Base-by-base conservation (phyloP, 2,329 filamentous ascomycete genomes). In the Chalara sp. region DNA sequence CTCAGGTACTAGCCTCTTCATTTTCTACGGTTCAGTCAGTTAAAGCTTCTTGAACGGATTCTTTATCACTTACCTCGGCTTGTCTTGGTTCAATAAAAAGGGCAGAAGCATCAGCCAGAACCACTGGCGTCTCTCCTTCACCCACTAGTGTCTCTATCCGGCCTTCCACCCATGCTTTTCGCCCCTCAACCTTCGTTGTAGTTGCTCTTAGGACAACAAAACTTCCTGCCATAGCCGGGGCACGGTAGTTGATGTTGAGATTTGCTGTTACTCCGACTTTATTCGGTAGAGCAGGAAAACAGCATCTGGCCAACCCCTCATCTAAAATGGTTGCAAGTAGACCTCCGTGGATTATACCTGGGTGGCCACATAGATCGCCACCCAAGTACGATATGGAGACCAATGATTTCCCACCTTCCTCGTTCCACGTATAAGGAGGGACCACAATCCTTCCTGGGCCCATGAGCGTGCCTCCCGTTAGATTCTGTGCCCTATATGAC, bases 141-240 rank as follows among this genome's bases (percentile, higher is more conserved):
- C 72, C 73, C 30, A 80, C 79, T 54, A 97, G 70, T 50, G 88
- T 84, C 76, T 96, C 90, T 61, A 97, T 84, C 59, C 81, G 80
- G 1, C 89, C 93, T 70, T 87, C 85, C 1, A 96, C 89, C 89
- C 89, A 96, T 10, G 90, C 92, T 73, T 97, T 97, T 55, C 93
- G 78, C 1, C 93, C 92, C 65, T 97, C 90, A 1, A 92, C 87
- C 72, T 86, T 91, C 7, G 80, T 84, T 21, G 91, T 96, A 65
- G 82, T 80, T 4, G 89, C 91, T 55, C 80, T 78, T 52, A 99
- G 71, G 42, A 95, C 88, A 32, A 95, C 73, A 64, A 86, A 93
- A 54, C 80, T 79, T 28, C 81, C 80, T 5, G 90, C 89, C 61
- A 79, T 81, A 43, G 87, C 85, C 5, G 93, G 93, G 54, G 81